Evolutionary conservation across 495 filamentous ascomycete species (phyloP), one percentile per base, ranked within the genome.

Genomic region (Chlorociboria aeruginascens): DNA sequence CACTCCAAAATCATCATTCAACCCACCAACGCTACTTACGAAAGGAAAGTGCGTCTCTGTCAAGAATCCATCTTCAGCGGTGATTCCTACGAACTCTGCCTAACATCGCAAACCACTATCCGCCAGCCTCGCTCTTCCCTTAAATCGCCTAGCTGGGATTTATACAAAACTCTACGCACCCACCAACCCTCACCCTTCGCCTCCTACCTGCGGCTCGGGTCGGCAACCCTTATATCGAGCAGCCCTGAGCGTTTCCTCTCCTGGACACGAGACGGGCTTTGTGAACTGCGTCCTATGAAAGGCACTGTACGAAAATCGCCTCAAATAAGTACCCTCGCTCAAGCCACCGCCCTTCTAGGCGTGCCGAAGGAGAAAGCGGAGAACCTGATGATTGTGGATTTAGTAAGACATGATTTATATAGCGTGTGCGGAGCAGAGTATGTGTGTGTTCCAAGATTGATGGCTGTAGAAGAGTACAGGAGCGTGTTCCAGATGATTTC

Each of bases 351-450:
- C 34, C 76, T 89, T 49, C 74, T 95, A 3, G 70, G 79, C 42
- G 73, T 83, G 1, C 79, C 82, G 10, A 98, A 98, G 60, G 92
- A 96, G 59, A 82, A 81, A 56, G 89, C 92, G 10, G 92, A 98
- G 66, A 96, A 96, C 58, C 76, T 98, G 7, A 98, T 98, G 92
- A 96, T 98, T 50, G 88, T 95, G 1, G 92, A 96, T 66, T 70
- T 98, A 6, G 88, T 95, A 29, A 74, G 90, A 0, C 90, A 96
- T 60, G 92, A 98, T 63, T 69, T 98, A 16, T 85, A 90, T 61
- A 77, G 79, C 32, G 79, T 94, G 31, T 83, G 81, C 46, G 82
- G 83, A 6, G 70, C 81, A 3, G 82, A 81, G 0, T 72, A 78
- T 44, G 85, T 95, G 0, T 61, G 65, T 3, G 76, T 81, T 8